Base-by-base conservation (phyloP, 106 monocot species). In the Dendrobium catenatum region DNA sequence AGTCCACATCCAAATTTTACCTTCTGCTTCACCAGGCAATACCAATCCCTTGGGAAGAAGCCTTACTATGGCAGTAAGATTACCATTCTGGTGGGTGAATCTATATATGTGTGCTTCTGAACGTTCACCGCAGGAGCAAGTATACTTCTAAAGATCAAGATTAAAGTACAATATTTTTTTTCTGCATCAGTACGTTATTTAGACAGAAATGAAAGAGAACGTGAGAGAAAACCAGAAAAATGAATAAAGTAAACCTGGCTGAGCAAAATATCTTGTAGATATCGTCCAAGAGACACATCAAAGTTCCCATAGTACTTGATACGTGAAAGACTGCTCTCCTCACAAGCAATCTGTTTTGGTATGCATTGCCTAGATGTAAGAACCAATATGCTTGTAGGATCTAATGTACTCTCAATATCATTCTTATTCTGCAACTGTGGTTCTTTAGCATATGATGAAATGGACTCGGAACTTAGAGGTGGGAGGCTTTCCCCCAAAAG, bases 1-100 rank as follows among this genome's bases (percentile, higher is more conserved):
- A 66, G 91, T 90, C 99, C 99, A 99, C 99, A 99, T 93, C 99
- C 99, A 99, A 75, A 99, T 93, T 78, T 93, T 99, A 29, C 89
- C 91, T 82, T 95, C 90, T 13, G 58, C 79, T 85, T 91, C 90
- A 72, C 91, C 90, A 76, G 87, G 49, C 78, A 88, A 82, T 80
- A 13, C 29, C 17, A 22, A 77, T 67, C 82, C 8, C 24, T 40
- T 51, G 24, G 82, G 68, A 83, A 95, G 79, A 2, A 42, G 43
- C 54, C 73, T 93, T 4, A 99, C 90, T 41, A 81, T 86, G 86
- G 93, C 95, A 83, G 87, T 91, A 77, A 99, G 81, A 67, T 81
- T 89, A n/a, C 99, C 99, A 89, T 91, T 90, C 74, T 84, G 80
- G 79, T 99, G 99, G 9, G 95, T 99, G 80, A 89, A 95, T 55